Conservation (phyloP, 2,329 filamentous ascomycete genomes). For the Cryphonectria nitschkei region DNA sequence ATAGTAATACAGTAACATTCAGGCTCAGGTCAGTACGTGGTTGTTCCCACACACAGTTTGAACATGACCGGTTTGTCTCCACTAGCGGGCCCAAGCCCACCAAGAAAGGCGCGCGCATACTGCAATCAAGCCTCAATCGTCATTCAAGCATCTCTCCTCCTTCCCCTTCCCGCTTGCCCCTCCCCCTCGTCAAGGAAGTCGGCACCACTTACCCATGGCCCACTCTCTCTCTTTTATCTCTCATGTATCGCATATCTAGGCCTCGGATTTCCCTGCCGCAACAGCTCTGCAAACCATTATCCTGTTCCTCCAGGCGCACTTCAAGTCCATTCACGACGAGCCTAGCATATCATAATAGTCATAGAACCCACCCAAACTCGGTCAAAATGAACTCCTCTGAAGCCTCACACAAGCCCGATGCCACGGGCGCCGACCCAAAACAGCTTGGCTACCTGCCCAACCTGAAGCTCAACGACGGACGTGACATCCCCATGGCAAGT, state of each 20-base stretch:
- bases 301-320: not conserved
- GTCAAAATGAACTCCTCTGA: slow-evolving; percentile 49
- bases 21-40: not conserved
- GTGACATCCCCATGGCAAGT: slow-evolving; percentile 69
- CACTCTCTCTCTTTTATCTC: not conserved
- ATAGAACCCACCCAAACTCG: not conserved
- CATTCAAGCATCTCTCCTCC: not conserved
- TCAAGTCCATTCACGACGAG: not conserved
- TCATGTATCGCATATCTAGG: not conserved
- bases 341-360: not conserved
- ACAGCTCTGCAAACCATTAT: not conserved
- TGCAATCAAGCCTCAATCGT: not conserved
- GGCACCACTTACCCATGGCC: not conserved
- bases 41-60: not conserved
- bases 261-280: not conserved
- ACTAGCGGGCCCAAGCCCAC: not conserved
- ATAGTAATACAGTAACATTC: too few relatives aligned
- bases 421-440: slow-evolving; percentile 45
- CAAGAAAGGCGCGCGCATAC: too few relatives aligned
- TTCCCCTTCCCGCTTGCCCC: not conserved
- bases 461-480: slow-evolving; percentile 74
- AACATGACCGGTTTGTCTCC: not conserved
- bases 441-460: slow-evolving; percentile 52
- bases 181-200: too few relatives aligned
- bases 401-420: slow-evolving; percentile 44